Base-by-base conservation (phyloP, 2,329 filamentous ascomycete genomes). In the Fragosphaeria purpurea region DNA sequence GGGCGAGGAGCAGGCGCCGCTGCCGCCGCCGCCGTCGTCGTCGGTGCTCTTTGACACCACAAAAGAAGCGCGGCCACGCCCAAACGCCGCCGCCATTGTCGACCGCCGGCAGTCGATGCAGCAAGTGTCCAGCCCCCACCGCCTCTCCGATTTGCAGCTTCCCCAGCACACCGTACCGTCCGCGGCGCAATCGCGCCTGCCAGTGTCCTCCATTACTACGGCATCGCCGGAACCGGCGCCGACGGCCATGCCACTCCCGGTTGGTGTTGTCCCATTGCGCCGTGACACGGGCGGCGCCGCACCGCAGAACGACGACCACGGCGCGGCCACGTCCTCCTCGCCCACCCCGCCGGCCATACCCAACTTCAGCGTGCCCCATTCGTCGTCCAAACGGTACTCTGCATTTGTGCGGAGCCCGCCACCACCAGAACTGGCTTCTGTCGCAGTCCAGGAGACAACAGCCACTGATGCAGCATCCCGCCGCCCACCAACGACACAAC, bases 321-420 rank as follows among this genome's bases (percentile, higher is more conserved):
- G 43, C 11, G 41, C 44, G 8, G 33, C 35, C n/a, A 4, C 44
- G 2, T 7, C 39, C 6, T 33, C 33, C 7, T 9, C 32, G 4
- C 6, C 22, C n/a, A 30, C 35, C 5, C 37, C 43, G n/a, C 41
- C 60, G 32, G 61, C 63, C 8, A 66, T 74, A 4, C 72, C 72
- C 2, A 79, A 78, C 57, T 79, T 79, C 56, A 79, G 75, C 55
- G 69, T 77, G 5, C 73, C 75, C 9, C 68, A 75, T 35, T 62
- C 65, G 1, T 68, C 68, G 0, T 67, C 62, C 50, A 71, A 70
- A 52, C 71, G 75, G 3, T 74, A 69, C 44, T 75, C 74, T 1
- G 60, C 68, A 6, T 57, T 64, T 4, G 33, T 32, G 42, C 68
- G 62, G 56, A 50, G 57, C n/a, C 46, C 53, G 0, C 45, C 59